Evolutionary conservation across 129 eudicot genomes (phyloP).

Genomic region (Arctium lappa): DNA sequence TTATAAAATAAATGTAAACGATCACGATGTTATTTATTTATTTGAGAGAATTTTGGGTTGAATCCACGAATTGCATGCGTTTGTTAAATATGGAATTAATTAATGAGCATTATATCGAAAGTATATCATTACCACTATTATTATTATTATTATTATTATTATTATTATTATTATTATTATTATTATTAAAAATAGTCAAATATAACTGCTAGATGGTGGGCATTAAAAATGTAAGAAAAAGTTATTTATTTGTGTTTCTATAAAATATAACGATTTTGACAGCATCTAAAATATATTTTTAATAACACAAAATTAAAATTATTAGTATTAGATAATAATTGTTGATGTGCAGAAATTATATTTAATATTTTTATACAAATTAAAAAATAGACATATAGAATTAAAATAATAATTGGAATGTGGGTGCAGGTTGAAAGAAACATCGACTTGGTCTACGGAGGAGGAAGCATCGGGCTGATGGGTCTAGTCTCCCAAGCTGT

Average conservation of each 20-base stretch:
- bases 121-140: not conserved
- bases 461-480: conserved; percentile 76
- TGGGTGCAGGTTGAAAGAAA: conserved; percentile 65
- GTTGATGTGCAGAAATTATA: not conserved
- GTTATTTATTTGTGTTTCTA: too few relatives aligned
- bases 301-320: too few relatives aligned
- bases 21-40: not conserved
- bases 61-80: conserved; percentile 5
- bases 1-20: not conserved
- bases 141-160: not conserved
- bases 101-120: not conserved
- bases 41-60: not conserved
- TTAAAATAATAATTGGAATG: not conserved
- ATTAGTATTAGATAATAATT: too few relatives aligned
- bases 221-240: too few relatives aligned
- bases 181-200: not conserved
- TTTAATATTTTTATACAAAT: not conserved
- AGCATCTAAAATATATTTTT: too few relatives aligned
- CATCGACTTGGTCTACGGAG: conserved; percentile 74
- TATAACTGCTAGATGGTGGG: not conserved
- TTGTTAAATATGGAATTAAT: not conserved
- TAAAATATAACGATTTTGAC: too few relatives aligned
- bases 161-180: not conserved
- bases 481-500: conserved; percentile 73
- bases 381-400: not conserved